Conservation (phyloP, 257 asterid genomes). For the Solanum gracilifrons region DNA sequence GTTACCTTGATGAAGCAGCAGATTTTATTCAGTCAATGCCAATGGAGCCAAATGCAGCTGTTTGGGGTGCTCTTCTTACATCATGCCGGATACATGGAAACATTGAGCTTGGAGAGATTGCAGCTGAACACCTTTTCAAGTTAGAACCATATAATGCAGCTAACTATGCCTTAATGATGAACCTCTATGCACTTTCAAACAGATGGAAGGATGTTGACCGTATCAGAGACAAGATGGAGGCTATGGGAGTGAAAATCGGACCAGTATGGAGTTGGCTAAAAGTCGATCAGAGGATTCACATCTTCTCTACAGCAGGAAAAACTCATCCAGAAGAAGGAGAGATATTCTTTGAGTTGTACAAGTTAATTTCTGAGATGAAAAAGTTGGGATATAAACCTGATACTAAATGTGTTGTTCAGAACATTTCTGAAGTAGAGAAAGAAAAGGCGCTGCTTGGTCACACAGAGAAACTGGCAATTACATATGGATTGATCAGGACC, state of each 20-base stretch:
- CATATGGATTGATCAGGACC: conserved; percentile 41
- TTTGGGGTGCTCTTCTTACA: conserved; percentile 60
- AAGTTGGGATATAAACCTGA: conserved; percentile 37
- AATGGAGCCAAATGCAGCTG: conserved; percentile 33
- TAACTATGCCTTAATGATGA: conserved; percentile 46
- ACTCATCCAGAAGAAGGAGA: conserved; percentile 45
- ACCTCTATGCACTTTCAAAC: conserved; percentile 34
- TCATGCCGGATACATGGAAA: conserved; percentile 36
- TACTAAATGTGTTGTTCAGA: conserved; percentile 38
- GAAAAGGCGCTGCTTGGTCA: conserved; percentile 44
- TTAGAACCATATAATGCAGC: conserved; percentile 46
- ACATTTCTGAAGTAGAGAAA: conserved; percentile 30
- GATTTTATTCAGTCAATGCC: conserved; percentile 45
- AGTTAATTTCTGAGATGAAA: conserved; percentile 42
- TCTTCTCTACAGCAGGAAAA: conserved; percentile 37
- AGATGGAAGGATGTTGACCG: conserved; percentile 36
- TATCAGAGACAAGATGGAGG: conserved; percentile 29
- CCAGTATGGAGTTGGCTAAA: conserved; percentile 50
- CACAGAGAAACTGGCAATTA: conserved; percentile 51
- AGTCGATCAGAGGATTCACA: conserved; percentile 23
- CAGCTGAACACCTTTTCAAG: conserved; percentile 39
- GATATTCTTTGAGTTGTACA: conserved; percentile 42
- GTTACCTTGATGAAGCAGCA: conserved; percentile 61
- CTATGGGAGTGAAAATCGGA: conserved; percentile 24
- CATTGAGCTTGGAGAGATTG: conserved; percentile 38